These are phyloP conservation scores for Daldinia caldariorum DNA, from an alignment of 495 filamentous ascomycete genomes.

Conservation along the genomic window DNA sequence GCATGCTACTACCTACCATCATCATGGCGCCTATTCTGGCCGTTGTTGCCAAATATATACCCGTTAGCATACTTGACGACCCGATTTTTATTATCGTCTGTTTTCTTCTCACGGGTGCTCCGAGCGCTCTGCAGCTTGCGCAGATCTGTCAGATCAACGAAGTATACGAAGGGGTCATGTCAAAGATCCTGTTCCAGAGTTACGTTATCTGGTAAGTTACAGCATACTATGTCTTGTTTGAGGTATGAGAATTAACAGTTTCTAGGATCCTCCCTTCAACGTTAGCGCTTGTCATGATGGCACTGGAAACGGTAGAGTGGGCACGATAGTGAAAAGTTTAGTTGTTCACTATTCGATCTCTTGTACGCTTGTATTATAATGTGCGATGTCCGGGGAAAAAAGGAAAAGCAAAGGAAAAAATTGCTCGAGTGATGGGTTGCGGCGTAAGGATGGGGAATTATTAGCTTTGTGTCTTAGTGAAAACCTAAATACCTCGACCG, in stretches of 20 bases:
- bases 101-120: constrained; percentile 93
- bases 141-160: constrained; percentile 99
- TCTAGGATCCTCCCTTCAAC: constrained; percentile 92
- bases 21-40: constrained; percentile 95
- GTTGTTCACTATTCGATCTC: no score
- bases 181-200: constrained; percentile 92
- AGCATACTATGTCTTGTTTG: not conserved
- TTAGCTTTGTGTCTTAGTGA: not conserved
- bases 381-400: constrained; percentile 30
- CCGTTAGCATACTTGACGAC: constrained; percentile 93
- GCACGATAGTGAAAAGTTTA: constrained; percentile 50
- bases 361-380: constrained; percentile 31
- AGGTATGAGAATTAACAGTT: constrained; percentile 38
- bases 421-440: not conserved
- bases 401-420: constrained; percentile 6
- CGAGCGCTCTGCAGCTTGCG: constrained; percentile 91
- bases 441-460: not conserved
- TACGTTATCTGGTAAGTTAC: constrained; percentile 88
- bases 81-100: constrained; percentile 98
- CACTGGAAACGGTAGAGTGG: constrained; percentile 95
- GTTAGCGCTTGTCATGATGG: constrained; percentile 86
- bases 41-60: constrained; percentile 88
- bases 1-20: constrained; percentile 91
- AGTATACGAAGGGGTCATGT: constrained; percentile 94
- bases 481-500: not conserved